Conservation (phyloP, 2,329 filamentous ascomycete species). For the Neofusicoccum ribis region DNA sequence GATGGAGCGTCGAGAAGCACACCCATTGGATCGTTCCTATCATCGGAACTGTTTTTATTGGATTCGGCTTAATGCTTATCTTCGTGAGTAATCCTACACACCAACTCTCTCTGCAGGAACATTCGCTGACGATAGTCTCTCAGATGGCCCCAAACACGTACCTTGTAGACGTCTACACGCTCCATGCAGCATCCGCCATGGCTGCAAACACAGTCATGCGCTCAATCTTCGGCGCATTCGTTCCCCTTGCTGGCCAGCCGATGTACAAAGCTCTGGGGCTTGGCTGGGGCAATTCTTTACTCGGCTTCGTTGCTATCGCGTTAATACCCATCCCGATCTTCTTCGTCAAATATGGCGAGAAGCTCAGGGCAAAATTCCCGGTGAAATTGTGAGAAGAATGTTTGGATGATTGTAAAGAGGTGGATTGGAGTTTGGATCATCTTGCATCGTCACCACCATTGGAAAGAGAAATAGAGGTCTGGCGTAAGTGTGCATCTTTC, state of each 20-base stretch:
- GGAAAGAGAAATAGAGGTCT: no score
- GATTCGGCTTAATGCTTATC: slow-evolving; percentile 37
- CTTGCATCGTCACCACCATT: no score
- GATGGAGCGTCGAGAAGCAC: slow-evolving; percentile 36
- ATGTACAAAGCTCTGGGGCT: slow-evolving; percentile 43
- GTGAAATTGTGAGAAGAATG: slow-evolving; percentile 28
- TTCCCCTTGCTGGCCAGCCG: slow-evolving; percentile 41
- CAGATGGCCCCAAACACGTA: slow-evolving; percentile 42
- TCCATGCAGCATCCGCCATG: slow-evolving; percentile 44
- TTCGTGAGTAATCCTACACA: slow-evolving; percentile 31
- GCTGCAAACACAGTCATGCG: slow-evolving; percentile 44
- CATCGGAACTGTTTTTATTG: slow-evolving; percentile 35
- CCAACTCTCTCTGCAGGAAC: slow-evolving; percentile 15
- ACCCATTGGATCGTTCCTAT: slow-evolving; percentile 41
- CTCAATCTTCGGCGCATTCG: slow-evolving; percentile 38
- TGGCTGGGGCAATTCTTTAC: slow-evolving; percentile 41
- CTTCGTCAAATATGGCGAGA: slow-evolving; percentile 37
- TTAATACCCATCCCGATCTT: slow-evolving; percentile 37
- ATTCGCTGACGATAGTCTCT: background rate
- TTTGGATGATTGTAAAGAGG: background rate
- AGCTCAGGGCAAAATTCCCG: slow-evolving; percentile 30
- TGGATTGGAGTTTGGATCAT: no score
- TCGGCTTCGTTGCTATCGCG: slow-evolving; percentile 36
- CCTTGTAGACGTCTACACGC: slow-evolving; percentile 43
- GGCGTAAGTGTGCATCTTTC: no score